These are phyloP conservation scores for Cryptococcus maquisensis DNA, from an alignment of 1,284 basidiomycete genomes.

Conservation along the genomic window DNA sequence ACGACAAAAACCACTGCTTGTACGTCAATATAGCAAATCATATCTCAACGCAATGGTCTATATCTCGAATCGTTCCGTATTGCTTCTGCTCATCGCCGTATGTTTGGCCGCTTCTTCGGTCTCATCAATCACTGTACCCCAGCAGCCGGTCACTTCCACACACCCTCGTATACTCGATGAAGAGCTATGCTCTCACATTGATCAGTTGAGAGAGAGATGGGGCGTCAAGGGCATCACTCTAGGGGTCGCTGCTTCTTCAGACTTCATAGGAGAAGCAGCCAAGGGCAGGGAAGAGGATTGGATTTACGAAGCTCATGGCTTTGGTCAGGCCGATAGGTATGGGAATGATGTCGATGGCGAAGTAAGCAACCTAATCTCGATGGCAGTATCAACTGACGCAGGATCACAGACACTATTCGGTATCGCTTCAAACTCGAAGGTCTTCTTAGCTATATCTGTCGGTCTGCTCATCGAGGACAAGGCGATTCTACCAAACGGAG, in stretches of 20 bases:
- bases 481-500: constrained; percentile 42
- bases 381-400: not conserved
- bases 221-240: constrained; percentile 8
- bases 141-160: too few relatives aligned
- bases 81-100: too few relatives aligned
- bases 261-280: not conserved
- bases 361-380: constrained; percentile 2
- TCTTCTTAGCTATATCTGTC: constrained; percentile 49
- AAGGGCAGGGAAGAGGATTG: not conserved
- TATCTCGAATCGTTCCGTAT: too few relatives aligned
- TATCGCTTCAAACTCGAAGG: constrained; percentile 54
- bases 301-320: constrained; percentile 2
- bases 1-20: too few relatives aligned
- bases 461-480: constrained; percentile 50
- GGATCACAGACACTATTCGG: constrained; percentile 47
- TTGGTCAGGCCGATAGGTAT: constrained; percentile 8
- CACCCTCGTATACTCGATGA: not conserved
- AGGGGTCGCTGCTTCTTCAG: constrained; percentile 10
- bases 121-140: too few relatives aligned
- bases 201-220: constrained; percentile 9
- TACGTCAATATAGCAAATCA: too few relatives aligned
- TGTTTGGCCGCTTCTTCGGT: too few relatives aligned
- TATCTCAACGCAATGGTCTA: too few relatives aligned
- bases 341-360: constrained; percentile 2
- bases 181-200: not conserved